phyloP scores from a whole-genome alignment of 768 basidiomycete genomes.

The Lepiota brunneoincarnata region DNA sequence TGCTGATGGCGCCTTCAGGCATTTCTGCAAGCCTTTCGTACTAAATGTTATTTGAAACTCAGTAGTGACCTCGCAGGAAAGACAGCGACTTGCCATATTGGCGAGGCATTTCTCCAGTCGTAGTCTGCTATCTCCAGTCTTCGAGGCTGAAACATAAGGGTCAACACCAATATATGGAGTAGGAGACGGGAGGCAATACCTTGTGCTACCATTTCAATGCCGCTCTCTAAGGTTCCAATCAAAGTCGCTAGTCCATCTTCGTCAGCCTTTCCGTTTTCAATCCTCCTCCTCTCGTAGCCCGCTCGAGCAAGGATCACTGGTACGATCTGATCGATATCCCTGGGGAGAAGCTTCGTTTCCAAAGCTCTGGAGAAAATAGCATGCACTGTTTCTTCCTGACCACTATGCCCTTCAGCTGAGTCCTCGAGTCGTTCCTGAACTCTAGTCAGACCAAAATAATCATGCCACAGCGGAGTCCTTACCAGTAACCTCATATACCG shows the following conservation, averaged over 20 bases:
- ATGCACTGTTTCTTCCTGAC: constrained; percentile 34
- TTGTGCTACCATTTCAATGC: constrained; percentile 57
- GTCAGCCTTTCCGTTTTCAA: constrained; percentile 43
- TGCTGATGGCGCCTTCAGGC: constrained; percentile 48
- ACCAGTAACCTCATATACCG: constrained; percentile 74
- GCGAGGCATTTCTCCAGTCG: constrained; percentile 84
- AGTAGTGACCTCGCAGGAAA: not conserved
- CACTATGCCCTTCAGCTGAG: constrained; percentile 38
- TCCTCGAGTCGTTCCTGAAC: constrained; percentile 3
- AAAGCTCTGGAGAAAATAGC: constrained; percentile 61
- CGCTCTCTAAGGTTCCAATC: constrained; percentile 59
- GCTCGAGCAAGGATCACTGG: constrained; percentile 63
- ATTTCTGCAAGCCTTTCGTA: constrained; percentile 44
- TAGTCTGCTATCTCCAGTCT: constrained; percentile 70
- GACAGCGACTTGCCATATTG: constrained; percentile 54
- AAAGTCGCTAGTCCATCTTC: constrained; percentile 51
- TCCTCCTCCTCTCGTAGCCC: constrained; percentile 56
- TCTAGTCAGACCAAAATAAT: not conserved
- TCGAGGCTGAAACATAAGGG: constrained; percentile 42
- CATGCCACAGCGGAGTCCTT: constrained; percentile 15
- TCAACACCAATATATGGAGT: not conserved
- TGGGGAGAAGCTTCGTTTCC: constrained; percentile 48
- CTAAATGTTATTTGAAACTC: constrained; percentile 25
- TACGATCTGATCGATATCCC: constrained; percentile 63
- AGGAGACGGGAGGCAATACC: constrained; percentile 31